Conservation (phyloP, 257 asterid genomes). For the Fraxinus excelsior region DNA sequence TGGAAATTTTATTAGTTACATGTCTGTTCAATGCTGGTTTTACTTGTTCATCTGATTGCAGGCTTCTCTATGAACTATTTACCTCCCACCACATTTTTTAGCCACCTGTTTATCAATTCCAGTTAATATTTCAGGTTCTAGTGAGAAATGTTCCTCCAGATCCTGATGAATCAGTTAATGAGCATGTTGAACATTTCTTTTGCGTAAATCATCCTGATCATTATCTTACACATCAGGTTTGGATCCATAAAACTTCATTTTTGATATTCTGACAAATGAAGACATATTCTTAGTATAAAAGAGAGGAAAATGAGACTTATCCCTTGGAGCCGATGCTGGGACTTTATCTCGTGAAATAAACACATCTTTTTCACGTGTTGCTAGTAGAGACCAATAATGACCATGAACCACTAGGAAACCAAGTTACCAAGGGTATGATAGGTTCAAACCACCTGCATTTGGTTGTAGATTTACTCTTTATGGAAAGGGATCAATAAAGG, state of each 20-base stretch:
- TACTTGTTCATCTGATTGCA: conserved; percentile 12
- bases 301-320: neutral
- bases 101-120: neutral
- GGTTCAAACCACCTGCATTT: neutral
- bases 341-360: neutral
- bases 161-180: conserved; percentile 84
- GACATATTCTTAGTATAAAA: neutral
- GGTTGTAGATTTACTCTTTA: neutral
- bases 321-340: neutral
- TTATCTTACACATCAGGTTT: conserved; percentile 65
- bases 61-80: neutral
- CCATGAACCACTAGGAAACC: no score
- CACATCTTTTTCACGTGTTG: neutral
- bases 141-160: conserved; percentile 95
- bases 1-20: conserved; percentile 8
- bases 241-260: neutral
- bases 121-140: conserved; percentile 62
- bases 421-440: no score
- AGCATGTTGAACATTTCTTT: conserved; percentile 96
- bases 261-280: conserved; percentile 10
- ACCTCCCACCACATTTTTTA: neutral
- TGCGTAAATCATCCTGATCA: conserved; percentile 83
- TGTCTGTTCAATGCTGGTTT: conserved; percentile 1
- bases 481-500: neutral
- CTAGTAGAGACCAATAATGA: no score